Conservation (phyloP, 345 rosid genomes). For the Citrus trifoliata region DNA sequence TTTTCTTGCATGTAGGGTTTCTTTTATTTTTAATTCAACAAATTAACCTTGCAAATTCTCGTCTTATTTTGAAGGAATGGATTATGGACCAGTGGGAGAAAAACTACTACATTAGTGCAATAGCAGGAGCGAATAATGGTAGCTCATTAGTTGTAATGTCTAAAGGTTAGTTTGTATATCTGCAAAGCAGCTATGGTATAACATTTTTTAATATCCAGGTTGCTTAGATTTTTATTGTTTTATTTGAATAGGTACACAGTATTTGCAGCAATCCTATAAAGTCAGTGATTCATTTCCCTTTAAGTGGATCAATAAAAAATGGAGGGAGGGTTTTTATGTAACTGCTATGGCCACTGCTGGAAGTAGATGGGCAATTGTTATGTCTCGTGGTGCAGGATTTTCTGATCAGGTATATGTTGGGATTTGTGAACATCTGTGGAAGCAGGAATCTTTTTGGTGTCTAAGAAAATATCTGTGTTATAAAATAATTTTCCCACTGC, state of each 20-base stretch:
- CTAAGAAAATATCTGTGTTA: not conserved
- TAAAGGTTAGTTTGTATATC: conserved; percentile 54
- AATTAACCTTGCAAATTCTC: conserved; percentile 8
- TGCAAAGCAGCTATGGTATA: not conserved
- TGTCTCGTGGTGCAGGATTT: conserved; percentile 95
- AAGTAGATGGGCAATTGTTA: conserved; percentile 92
- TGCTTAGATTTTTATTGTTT: conserved; percentile 9
- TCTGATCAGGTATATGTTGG: conserved; percentile 70
- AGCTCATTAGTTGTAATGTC: conserved; percentile 97
- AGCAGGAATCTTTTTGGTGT: not conserved
- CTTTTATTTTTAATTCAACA: not conserved
- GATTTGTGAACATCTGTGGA: not conserved
- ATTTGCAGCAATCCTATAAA: conserved; percentile 95
- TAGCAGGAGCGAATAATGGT: conserved; percentile 88
- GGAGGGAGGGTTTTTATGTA: conserved; percentile 92
- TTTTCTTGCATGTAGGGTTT: not conserved
- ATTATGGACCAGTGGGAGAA: conserved; percentile 99
- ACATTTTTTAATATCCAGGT: not conserved
- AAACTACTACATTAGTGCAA: conserved; percentile 88
- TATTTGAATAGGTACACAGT: conserved; percentile 67
- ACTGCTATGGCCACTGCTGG: conserved; percentile 98
- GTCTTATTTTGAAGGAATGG: conserved; percentile 62
- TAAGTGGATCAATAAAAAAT: conserved; percentile 97
- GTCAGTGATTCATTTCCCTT: conserved; percentile 95
- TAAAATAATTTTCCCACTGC: conserved; percentile 6